Evolutionary conservation across 768 basidiomycete species (phyloP).

Genomic region (Calocybe cyanea): DNA sequence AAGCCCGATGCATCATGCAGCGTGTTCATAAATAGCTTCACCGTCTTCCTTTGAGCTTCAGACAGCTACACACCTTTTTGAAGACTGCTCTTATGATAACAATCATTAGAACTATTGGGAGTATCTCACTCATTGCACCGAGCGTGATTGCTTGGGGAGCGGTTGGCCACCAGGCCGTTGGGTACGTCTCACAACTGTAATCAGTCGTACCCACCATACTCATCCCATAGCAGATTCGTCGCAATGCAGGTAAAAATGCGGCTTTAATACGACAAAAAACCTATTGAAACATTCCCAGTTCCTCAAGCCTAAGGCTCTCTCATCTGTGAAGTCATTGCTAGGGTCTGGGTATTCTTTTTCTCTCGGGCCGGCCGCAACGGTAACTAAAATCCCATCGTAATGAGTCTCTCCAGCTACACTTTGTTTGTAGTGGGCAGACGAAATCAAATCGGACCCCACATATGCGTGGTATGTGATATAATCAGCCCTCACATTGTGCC

Average conservation of each 20-base stretch:
- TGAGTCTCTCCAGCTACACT: not conserved
- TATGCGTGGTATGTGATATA: slow-evolving; percentile 30
- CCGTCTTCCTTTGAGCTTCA: no score
- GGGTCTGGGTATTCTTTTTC: slow-evolving; percentile 39
- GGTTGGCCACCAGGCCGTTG: slow-evolving; percentile 40
- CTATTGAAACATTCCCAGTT: slow-evolving; percentile 29
- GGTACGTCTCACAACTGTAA: slow-evolving; percentile 24
- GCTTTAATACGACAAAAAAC: not conserved
- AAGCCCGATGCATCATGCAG: no score
- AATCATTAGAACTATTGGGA: slow-evolving; percentile 2
- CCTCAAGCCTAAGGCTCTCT: slow-evolving; percentile 41
- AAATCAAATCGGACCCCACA: slow-evolving; percentile 34
- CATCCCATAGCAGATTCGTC: slow-evolving; percentile 26
- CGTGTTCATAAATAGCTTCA: no score
- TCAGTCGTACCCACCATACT: not conserved
- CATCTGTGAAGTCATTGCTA: slow-evolving; percentile 42
- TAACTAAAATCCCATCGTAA: slow-evolving; percentile 18
- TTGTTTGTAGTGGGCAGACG: slow-evolving; percentile 45
- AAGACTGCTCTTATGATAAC: slow-evolving; percentile 5
- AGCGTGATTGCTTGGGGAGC: slow-evolving; percentile 37
- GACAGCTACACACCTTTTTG: no score
- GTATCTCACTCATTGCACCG: slow-evolving; percentile 11
- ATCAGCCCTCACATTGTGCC: not conserved
- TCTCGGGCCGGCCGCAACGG: slow-evolving; percentile 47
- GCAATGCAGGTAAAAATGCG: slow-evolving; percentile 34